A percentile compares a stretch with the other conserved stretches of the same genome.
Evolutionary conservation across 2,329 filamentous ascomycete species (phyloP).

Genomic region (Aspergillus nomiae): DNA sequence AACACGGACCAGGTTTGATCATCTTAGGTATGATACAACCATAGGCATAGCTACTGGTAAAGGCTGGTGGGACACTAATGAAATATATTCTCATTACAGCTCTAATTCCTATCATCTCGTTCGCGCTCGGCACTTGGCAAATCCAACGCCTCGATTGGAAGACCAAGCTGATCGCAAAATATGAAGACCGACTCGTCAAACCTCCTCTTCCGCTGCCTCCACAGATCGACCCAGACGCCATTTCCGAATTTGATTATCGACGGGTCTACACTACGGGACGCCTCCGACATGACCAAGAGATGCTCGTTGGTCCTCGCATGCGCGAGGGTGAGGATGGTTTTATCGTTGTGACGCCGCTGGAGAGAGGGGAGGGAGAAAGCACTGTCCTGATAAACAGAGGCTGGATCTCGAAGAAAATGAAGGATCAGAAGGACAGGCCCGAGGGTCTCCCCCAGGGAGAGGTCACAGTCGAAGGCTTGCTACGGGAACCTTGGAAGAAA

Average conservation of each 20-base stretch:
- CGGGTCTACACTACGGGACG: conserved; percentile 74
- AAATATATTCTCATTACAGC: conserved; percentile 47
- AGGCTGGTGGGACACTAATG: conserved; percentile 5
- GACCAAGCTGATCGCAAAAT: conserved; percentile 83
- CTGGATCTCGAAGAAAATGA: conserved; percentile 82
- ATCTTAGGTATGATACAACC: conserved; percentile 62
- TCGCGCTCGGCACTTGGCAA: conserved; percentile 91
- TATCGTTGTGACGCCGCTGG: conserved; percentile 87
- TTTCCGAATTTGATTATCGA: conserved; percentile 89
- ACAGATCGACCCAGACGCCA: conserved; percentile 74
- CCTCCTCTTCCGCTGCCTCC: conserved; percentile 84
- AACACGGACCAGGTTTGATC: conserved; percentile 78
- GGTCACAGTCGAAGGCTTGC: conserved; percentile 78
- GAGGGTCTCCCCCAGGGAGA: conserved; percentile 69
- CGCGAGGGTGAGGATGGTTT: conserved; percentile 87
- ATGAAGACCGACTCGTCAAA: conserved; percentile 87
- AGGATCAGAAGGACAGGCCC: conserved; percentile 62
- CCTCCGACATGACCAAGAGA: conserved; percentile 87
- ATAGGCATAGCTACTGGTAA: not conserved
- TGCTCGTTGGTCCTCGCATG: conserved; percentile 90
- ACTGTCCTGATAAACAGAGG: conserved; percentile 87
- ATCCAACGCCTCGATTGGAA: conserved; percentile 93
- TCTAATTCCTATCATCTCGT: conserved; percentile 87
- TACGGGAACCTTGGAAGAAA: conserved; percentile 92
- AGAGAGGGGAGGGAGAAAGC: conserved; percentile 61